These are phyloP conservation scores for Brassica balearica DNA, from an alignment of 441 rosid genomes.

Conservation along the genomic window DNA sequence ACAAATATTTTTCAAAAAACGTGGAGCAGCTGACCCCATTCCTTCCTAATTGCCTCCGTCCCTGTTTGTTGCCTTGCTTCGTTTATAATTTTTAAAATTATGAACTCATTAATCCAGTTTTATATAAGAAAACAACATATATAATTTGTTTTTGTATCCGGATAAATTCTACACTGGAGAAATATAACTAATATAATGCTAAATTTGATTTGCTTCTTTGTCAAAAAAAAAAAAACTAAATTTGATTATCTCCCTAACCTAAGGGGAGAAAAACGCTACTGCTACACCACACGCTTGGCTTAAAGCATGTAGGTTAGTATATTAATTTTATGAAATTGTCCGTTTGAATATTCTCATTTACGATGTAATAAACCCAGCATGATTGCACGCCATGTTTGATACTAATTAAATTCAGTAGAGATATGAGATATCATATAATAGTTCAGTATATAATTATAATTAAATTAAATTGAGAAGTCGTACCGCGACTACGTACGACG, in stretches of 20 bases:
- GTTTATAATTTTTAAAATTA: background rate
- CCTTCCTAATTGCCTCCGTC: no score
- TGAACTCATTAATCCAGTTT: background rate
- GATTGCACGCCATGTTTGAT: slow-evolving; percentile 38
- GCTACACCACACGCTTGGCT: slow-evolving; percentile 24
- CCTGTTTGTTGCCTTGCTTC: background rate
- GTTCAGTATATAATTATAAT: background rate
- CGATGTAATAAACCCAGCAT: slow-evolving; percentile 8
- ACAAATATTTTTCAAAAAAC: no score
- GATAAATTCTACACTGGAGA: background rate
- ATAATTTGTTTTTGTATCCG: background rate
- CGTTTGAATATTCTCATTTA: slow-evolving; percentile 13
- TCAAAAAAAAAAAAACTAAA: background rate
- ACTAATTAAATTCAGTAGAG: no score
- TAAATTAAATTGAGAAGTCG: slow-evolving; percentile 34
- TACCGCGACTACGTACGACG: slow-evolving; percentile 31
- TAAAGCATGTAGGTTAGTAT: slow-evolving; percentile 4
- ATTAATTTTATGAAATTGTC: background rate
- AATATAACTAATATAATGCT: no score
- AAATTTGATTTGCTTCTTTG: no score
- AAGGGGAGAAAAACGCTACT: background rate
- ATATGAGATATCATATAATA: slow-evolving; percentile 1
- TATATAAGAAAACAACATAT: background rate
- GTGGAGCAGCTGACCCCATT: no score
- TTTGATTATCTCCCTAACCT: background rate